Evolutionary conservation across 129 eudicot genomes (phyloP).

Genomic region (Sambucus nigra): DNA sequence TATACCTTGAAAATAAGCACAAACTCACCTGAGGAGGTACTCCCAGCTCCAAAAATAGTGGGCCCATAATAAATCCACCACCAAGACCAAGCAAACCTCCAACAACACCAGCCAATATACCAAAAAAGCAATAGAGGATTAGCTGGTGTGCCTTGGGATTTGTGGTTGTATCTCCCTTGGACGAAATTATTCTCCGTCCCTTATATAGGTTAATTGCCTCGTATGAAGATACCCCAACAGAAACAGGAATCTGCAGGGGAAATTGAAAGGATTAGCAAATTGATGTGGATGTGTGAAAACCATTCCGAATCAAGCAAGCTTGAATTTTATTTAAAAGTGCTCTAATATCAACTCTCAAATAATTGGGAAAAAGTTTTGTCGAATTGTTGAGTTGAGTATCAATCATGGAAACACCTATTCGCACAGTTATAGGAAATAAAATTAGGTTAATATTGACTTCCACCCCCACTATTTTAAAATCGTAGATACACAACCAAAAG

Average conservation of each 20-base stretch:
- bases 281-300: background rate
- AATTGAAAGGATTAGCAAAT: background rate
- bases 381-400: too few relatives aligned
- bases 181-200: slow-evolving; percentile 59
- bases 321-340: background rate
- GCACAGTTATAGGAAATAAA: background rate
- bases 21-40: slow-evolving; percentile 83
- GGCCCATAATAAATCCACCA: slow-evolving; percentile 95
- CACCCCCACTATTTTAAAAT: too few relatives aligned
- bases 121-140: slow-evolving; percentile 44
- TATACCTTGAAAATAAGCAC: background rate
- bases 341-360: background rate
- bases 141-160: slow-evolving; percentile 49
- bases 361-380: too few relatives aligned
- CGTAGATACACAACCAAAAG: too few relatives aligned
- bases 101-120: slow-evolving; percentile 71
- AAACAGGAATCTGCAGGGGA: slow-evolving; percentile 58
- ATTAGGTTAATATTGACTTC: background rate
- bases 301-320: background rate
- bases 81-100: slow-evolving; percentile 95
- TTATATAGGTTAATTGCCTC: slow-evolving; percentile 64
- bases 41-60: slow-evolving; percentile 87
- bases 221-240: slow-evolving; percentile 68
- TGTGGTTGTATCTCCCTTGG: slow-evolving; percentile 50
- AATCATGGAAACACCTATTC: background rate